Evolutionary conservation across 1,284 basidiomycete species (phyloP).

Genomic region (Fomes fomentarius): DNA sequence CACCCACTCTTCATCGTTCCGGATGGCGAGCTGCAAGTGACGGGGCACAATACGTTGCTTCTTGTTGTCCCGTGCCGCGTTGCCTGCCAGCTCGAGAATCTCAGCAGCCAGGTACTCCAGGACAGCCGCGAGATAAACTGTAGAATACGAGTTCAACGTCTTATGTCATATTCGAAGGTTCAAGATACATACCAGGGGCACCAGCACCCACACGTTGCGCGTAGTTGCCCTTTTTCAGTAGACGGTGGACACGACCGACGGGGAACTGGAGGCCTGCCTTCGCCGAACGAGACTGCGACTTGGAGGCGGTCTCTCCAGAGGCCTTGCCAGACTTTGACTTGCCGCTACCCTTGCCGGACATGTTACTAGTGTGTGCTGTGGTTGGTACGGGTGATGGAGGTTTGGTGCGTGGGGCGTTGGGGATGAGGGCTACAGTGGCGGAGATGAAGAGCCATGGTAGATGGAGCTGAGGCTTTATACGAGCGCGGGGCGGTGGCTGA

Average conservation of each 20-base stretch:
- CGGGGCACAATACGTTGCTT: conserved; percentile 89
- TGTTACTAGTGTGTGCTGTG: conserved; percentile 29
- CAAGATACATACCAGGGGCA: conserved; percentile 64
- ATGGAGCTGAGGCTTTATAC: conserved; percentile 20
- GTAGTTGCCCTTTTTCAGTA: conserved; percentile 88
- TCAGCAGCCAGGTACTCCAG: conserved; percentile 86
- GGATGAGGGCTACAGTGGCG: conserved; percentile 5
- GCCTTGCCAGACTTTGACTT: conserved; percentile 67
- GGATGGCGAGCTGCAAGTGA: conserved; percentile 87
- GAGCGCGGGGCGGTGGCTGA: conserved; percentile 17
- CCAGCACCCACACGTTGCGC: conserved; percentile 80
- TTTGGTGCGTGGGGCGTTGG: background rate
- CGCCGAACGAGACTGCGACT: conserved; percentile 76
- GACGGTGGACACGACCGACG: conserved; percentile 92
- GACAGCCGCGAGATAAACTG: conserved; percentile 86
- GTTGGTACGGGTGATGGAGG: background rate
- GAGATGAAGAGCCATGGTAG: conserved; percentile 11
- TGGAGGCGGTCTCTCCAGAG: conserved; percentile 48
- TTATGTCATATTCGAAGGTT: background rate
- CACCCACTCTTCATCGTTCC: conserved; percentile 79
- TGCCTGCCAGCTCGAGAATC: conserved; percentile 87
- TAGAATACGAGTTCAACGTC: background rate
- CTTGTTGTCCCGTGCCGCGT: conserved; percentile 81
- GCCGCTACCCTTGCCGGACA: conserved; percentile 63
- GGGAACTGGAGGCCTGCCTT: conserved; percentile 88